Percentiles rank a stretch among this genome's conserved stretches.
These are phyloP conservation scores for Russula dissimulans DNA, from an alignment of 768 basidiomycete species.

Conservation along the genomic window DNA sequence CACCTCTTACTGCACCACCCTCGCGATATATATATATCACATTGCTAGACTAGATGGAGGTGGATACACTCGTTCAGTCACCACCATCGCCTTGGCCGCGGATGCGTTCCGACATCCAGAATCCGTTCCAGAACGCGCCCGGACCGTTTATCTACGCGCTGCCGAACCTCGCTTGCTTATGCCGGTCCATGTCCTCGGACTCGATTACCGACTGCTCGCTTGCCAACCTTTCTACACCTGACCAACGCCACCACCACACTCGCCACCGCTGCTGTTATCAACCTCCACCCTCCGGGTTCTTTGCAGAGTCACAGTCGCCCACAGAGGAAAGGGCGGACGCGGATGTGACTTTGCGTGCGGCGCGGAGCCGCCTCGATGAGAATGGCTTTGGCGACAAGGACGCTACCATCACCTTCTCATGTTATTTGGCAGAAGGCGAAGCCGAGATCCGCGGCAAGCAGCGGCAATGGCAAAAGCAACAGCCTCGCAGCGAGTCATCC, in stretches of 20 bases:
- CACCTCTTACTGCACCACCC: too few relatives aligned
- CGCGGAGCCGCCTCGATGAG: neutral
- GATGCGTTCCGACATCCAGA: neutral
- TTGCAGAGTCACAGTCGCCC: neutral
- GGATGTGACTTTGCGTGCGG: too few relatives aligned
- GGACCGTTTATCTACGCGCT: slow-evolving; percentile 8
- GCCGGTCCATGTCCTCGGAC: neutral
- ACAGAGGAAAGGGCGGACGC: neutral
- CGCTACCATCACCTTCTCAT: too few relatives aligned
- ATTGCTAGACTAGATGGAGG: too few relatives aligned
- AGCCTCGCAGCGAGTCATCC: neutral
- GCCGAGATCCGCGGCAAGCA: too few relatives aligned
- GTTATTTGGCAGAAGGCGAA: neutral
- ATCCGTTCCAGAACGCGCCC: slow-evolving; percentile 11
- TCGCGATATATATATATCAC: too few relatives aligned
- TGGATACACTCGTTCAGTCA: neutral
- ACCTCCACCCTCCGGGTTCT: neutral
- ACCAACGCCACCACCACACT: neutral
- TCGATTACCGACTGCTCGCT: neutral
- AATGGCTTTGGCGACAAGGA: neutral
- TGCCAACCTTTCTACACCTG: neutral
- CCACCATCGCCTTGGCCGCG: neutral
- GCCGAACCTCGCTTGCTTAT: neutral
- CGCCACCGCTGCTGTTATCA: too few relatives aligned
- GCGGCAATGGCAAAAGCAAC: neutral